Evolutionary conservation across 1,284 basidiomycete species (phyloP), one percentile per base, ranked within the genome.

Genomic region (Fistulinella cinereoalba): DNA sequence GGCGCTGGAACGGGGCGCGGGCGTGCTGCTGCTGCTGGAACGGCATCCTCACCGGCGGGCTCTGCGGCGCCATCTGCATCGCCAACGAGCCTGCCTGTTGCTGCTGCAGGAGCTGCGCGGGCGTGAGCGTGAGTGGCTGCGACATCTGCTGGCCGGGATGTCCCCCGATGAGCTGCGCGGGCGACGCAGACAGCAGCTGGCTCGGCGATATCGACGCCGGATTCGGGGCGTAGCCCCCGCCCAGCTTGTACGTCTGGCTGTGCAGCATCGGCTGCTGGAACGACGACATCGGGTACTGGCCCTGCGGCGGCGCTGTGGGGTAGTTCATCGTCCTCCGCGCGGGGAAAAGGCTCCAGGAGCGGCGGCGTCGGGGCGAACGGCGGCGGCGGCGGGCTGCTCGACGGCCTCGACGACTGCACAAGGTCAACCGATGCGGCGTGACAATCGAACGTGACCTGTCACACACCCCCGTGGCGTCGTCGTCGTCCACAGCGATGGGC

Each of bases 401-500:
- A 37, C 5, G 34, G 6, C 32, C 32, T n/a, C 32, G 19, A 33
- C 32, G 41, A 37, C 24, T 23, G 11, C 44, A 37, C 42, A 55
- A 55, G 45, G 54, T 56, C 32, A 54, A 54, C 53, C 22, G 42
- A 51, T 43, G 43, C 27, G 38, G 28, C 11, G 56, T 58, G 45
- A 61, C 60, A 58, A 37, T 43, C 46, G 12, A 43, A 4, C 46
- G 59, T 61, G 60, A 61, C 59, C 48, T 1, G 10, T 28, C 36
- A 36, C 25, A 16, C 46, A 23, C 13, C 15, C 16, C 31, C 40
- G 25, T 33, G 25, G 29, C 23, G n/a, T n/a, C n/a, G n/a, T n/a
- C n/a, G n/a, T n/a, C n/a, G 37, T 2, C 15, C 15, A n/a, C 19
- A 15, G 34, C 19, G 19, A 87, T 88, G 86, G 86, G 85, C 12